These are phyloP conservation scores for Myotisia sp. DNA, from an alignment of 2,329 filamentous ascomycete genomes.

Conservation along the genomic window DNA sequence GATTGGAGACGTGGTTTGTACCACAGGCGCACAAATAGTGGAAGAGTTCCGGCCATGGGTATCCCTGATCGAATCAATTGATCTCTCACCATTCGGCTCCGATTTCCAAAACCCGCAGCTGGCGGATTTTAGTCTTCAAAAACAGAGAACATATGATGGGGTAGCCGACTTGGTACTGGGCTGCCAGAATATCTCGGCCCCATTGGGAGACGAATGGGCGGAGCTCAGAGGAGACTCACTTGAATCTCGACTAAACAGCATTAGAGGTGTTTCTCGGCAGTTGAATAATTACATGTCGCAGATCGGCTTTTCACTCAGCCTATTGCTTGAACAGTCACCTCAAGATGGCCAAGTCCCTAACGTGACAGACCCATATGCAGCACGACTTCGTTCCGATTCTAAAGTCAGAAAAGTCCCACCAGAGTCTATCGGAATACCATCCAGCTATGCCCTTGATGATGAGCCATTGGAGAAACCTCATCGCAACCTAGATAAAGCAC, in stretches of 20 bases:
- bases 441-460: constrained; percentile 27
- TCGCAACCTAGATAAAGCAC: constrained; percentile 34
- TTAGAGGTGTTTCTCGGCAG: constrained; percentile 61
- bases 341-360: constrained; percentile 39
- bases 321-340: constrained; percentile 69
- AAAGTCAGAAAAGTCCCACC: constrained; percentile 18
- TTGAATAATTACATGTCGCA: constrained; percentile 78
- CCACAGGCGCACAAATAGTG: constrained; percentile 61
- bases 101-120: constrained; percentile 73
- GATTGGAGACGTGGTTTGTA: constrained; percentile 70
- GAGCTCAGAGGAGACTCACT: constrained; percentile 81
- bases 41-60: constrained; percentile 87
- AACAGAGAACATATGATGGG: constrained; percentile 86
- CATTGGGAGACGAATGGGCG: constrained; percentile 87
- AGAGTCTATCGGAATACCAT: constrained; percentile 32
- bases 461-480: constrained; percentile 25
- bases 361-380: constrained; percentile 20
- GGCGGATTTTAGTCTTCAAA: constrained; percentile 74
- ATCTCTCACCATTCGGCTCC: constrained; percentile 64
- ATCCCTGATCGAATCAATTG: constrained; percentile 77
- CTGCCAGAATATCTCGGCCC: constrained; percentile 83
- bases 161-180: constrained; percentile 76
- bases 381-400: constrained; percentile 19
- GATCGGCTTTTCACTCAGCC: constrained; percentile 72
- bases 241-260: constrained; percentile 70